Conservation (phyloP, 495 filamentous ascomycete genomes). For the Hyaloscypha hepaticicola region DNA sequence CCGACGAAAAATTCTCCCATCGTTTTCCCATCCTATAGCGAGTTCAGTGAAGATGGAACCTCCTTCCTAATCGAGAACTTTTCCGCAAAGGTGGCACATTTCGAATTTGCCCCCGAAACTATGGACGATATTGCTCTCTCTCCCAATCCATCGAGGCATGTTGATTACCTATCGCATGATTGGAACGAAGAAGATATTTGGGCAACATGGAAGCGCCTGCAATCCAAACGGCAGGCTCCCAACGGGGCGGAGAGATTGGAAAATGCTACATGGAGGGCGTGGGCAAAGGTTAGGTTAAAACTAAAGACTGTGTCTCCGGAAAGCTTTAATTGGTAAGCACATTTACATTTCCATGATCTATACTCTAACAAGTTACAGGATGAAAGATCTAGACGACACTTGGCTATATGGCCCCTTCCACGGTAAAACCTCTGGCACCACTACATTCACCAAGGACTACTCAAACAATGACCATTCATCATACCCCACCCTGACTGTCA, state of each 20-base stretch:
- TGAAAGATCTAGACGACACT: constrained; percentile 94
- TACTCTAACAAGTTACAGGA: constrained; percentile 49
- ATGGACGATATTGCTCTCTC: constrained; percentile 80
- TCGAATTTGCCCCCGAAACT: constrained; percentile 45
- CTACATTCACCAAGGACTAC: background rate
- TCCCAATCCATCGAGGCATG: constrained; percentile 78
- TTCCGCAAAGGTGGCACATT: constrained; percentile 39
- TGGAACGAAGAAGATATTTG: constrained; percentile 98
- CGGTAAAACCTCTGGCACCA: background rate
- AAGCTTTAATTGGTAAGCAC: constrained; percentile 23
- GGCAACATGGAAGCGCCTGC: constrained; percentile 91
- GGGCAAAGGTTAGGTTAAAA: constrained; percentile 84
- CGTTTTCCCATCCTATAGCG: constrained; percentile 56
- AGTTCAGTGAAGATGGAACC: constrained; percentile 27
- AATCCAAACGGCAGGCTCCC: constrained; percentile 69
- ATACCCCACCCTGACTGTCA: background rate
- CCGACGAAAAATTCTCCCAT: constrained; percentile 40
- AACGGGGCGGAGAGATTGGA: constrained; percentile 59
- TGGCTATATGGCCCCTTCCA: constrained; percentile 89
- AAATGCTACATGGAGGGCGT: constrained; percentile 98
- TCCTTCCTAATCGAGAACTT: background rate
- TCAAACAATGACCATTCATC: background rate
- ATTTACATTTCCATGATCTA: background rate
- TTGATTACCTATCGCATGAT: constrained; percentile 92
- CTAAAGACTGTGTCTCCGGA: constrained; percentile 55